Conservation (phyloP, 148 eudicot genomes). For the Nyssa sinensis region DNA sequence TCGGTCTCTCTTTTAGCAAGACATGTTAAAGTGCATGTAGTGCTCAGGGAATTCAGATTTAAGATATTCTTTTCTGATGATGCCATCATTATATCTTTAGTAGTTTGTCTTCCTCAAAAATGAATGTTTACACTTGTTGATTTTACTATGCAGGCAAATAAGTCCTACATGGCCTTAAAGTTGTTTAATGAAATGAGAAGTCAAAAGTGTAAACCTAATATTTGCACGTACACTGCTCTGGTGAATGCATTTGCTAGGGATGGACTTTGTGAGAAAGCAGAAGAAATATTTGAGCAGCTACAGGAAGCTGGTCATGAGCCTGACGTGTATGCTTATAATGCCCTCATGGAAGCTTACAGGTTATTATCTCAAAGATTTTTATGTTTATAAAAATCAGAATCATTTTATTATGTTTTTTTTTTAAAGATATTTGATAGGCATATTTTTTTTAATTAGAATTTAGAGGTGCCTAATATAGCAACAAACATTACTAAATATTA, state of each 20-base stretch:
- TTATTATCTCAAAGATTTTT: slow-evolving; percentile 23
- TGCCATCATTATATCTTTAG: background rate
- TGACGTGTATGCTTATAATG: slow-evolving; percentile 89
- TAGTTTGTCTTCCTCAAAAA: background rate
- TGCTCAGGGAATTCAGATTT: background rate
- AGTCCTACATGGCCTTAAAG: slow-evolving; percentile 77
- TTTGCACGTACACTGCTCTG: slow-evolving; percentile 83
- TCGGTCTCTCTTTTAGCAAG: background rate
- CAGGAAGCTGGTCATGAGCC: slow-evolving; percentile 84
- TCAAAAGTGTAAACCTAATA: slow-evolving; percentile 68
- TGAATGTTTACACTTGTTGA: background rate
- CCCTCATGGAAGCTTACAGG: slow-evolving; percentile 96
- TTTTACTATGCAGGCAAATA: slow-evolving; percentile 49
- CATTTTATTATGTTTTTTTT: background rate
- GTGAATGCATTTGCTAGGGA: slow-evolving; percentile 89
- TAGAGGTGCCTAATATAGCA: background rate
- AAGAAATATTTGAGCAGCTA: slow-evolving; percentile 79
- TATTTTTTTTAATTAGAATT: too few relatives aligned
- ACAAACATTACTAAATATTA: background rate
- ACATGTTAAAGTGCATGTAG: background rate
- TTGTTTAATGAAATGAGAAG: slow-evolving; percentile 73
- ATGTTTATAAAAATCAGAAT: background rate
- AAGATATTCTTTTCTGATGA: background rate
- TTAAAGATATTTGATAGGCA: too few relatives aligned
- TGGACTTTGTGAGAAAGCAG: slow-evolving; percentile 90